Conservation (phyloP, 2,329 filamentous ascomycete genomes). For the Westerdykella aurantiaca region DNA sequence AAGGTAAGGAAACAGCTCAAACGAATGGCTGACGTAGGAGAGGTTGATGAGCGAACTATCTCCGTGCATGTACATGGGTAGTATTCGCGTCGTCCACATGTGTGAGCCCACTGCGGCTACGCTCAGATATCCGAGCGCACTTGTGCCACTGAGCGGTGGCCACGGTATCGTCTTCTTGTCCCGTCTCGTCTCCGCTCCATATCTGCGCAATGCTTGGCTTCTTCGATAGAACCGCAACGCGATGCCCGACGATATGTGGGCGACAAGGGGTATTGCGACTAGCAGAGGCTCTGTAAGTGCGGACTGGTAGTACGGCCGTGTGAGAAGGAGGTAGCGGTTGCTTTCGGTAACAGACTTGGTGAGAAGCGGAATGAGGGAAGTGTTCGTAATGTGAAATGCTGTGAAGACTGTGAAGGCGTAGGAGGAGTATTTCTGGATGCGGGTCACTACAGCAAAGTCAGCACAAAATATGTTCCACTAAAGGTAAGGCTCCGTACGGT, state of each 20-base stretch:
- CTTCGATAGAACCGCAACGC: conserved; percentile 70
- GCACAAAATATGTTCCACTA: conserved; percentile 1
- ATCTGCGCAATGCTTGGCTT: conserved; percentile 63
- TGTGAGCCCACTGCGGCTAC: conserved; percentile 63
- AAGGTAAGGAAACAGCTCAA: conserved; percentile 62
- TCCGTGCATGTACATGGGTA: conserved; percentile 72
- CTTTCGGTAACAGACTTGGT: conserved; percentile 55
- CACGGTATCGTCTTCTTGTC: conserved; percentile 52
- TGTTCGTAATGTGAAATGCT: conserved; percentile 47
- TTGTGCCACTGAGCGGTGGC: conserved; percentile 66
- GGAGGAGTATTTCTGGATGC: conserved; percentile 82
- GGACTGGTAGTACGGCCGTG: conserved; percentile 87
- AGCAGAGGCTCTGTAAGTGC: conserved; percentile 68
- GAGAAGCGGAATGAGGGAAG: conserved; percentile 29
- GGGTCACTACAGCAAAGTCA: conserved; percentile 50
- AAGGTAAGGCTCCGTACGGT: conserved; percentile 50
- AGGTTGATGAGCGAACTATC: conserved; percentile 82
- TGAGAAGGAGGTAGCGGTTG: conserved; percentile 83
- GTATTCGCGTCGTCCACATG: conserved; percentile 65
- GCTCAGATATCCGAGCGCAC: conserved; percentile 66
- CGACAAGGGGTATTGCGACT: conserved; percentile 65
- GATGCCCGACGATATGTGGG: conserved; percentile 72
- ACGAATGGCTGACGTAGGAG: conserved; percentile 78
- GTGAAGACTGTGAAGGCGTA: conserved; percentile 51
- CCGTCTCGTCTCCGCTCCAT: conserved; percentile 61